Evolutionary conservation across 129 eudicot species (phyloP), one percentile per base, ranked within the genome.

Genomic region (Helichrysum umbraculigerum): DNA sequence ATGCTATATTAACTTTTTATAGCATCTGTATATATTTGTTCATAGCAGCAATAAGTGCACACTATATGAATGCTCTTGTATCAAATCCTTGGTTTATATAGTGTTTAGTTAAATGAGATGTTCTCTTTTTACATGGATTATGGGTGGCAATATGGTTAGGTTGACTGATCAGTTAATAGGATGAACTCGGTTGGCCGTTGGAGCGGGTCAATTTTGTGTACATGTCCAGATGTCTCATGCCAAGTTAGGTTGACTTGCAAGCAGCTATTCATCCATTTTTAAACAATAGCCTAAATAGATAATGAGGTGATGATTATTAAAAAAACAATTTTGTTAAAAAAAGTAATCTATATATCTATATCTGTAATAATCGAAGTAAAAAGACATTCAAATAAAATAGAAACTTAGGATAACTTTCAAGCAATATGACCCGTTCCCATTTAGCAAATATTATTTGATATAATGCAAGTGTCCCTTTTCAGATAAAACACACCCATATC

Each of bases 11-110:
- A 6, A n/a, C 19, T 54, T 21, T 1, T 57, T 6, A 57, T 64
- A 34, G 20, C 69, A 35, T 73, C 30, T 79, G 82, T 71, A 54
- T 72, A 79, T 79, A 79, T 54, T 12, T 79, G 76, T 67, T 66
- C 11, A 58, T 74, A 67, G 37, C 35, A 73, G 64, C 42, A 42
- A 58, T 28, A 74, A 66, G 34, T 52, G 65, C 25, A 1, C 68
- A 44, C 28, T 58, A 74, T 77, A 77, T 69, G 32, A 37, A 77
- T 68, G 33, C 68, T 68, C 61, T 77, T 60, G 69, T 47, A 58
- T 70, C 47, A 29, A 57, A 57, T 10, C 12, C 3, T 37, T 4
- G 29, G 20, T 67, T 35, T 29, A 56, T 77, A 33, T 16, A 25
- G 17, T 25, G 34, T 47, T 32, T 25, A 60, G 7, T 60, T 60